phyloP scores from a whole-genome alignment of 139 green algal species.

The Chara braunii region DNA sequence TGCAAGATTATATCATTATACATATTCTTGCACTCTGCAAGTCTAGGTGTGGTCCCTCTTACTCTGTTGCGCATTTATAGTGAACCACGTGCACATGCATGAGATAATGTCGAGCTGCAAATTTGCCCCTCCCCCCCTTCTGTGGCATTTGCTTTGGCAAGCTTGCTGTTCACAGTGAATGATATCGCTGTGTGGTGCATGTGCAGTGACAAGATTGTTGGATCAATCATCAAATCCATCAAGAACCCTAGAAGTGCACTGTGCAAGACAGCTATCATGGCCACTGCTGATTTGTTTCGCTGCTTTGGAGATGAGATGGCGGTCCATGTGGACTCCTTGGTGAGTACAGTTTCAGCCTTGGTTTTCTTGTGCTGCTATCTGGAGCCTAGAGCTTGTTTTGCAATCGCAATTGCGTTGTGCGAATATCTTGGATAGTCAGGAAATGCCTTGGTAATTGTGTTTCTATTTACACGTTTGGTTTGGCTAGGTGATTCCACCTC shows the following conservation, averaged over 20 bases:
- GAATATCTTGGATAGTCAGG: too few relatives aligned
- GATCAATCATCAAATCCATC: constrained; percentile 8
- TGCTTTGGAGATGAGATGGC: constrained; percentile 22
- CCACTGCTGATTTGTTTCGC: constrained; percentile 2
- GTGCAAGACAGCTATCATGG: constrained; percentile 19
- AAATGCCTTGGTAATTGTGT: too few relatives aligned
- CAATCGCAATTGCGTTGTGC: too few relatives aligned
- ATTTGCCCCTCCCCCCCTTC: too few relatives aligned
- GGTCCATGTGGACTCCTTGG: constrained; percentile 16
- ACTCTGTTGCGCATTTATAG: neutral
- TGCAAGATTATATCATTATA: too few relatives aligned
- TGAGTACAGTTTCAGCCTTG: too few relatives aligned
- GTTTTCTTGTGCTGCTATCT: too few relatives aligned
- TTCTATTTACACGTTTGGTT: too few relatives aligned
- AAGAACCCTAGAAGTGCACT: constrained; percentile 24
- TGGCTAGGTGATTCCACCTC: too few relatives aligned
- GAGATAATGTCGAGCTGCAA: neutral
- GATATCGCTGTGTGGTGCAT: neutral
- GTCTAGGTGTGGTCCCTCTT: neutral
- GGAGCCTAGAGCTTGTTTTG: too few relatives aligned
- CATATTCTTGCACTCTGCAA: neutral
- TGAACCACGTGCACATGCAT: neutral
- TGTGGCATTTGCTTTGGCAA: too few relatives aligned
- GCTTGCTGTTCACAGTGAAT: too few relatives aligned
- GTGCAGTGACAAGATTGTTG: constrained; percentile 14